Base-by-base conservation (phyloP, 2,329 filamentous ascomycete genomes). In the Fusarium sp. region DNA sequence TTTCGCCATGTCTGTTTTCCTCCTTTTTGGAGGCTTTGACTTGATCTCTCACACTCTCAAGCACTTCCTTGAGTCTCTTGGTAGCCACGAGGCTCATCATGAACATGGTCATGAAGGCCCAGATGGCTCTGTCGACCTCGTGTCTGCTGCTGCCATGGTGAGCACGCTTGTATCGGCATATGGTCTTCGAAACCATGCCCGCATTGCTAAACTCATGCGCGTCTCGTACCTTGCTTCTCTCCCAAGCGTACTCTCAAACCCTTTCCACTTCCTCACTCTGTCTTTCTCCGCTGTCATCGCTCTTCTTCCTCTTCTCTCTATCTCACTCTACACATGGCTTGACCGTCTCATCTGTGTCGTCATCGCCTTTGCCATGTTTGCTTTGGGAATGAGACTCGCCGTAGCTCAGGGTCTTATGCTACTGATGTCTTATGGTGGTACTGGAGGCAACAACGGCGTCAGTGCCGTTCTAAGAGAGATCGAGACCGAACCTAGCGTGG, bases 21-120 rank as follows among this genome's bases (percentile, higher is more conserved):
- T 99, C 17, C 89, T 97, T n/a, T 99, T 99, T 82, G 97, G 97
- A 86, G 95, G 95, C 25, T 92, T 98, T 77, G 96, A 99, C 77
- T 89, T 99, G 53, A 92, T 99, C 68, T 97, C 94, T 44, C 96
- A 99, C 80, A 95, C 94, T 67, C 86, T 97, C 20, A 96, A 97
- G 79, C 95, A 99, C 81, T 89, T 94, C n/a, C 89, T 99, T 15
- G 95, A 98, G 81, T 79, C 79, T 4, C 70, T 83, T 31, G 81
- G 82, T 17, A 66, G 77, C 59, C 94, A 97, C 77, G 88, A 91
- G 59, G 87, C 93, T 27, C 94, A 97, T 76, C 91, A 93, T 76
- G 85, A 87, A 7, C 90, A 93, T 72, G 81, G 81, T 3, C 92
- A 95, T 55, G 74, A 72, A 20, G 89, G 95, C 12, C 89, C 91